These are phyloP conservation scores for Phalaenopsis hybrid DNA, from an alignment of 116 monocot genomes.

Conservation along the genomic window DNA sequence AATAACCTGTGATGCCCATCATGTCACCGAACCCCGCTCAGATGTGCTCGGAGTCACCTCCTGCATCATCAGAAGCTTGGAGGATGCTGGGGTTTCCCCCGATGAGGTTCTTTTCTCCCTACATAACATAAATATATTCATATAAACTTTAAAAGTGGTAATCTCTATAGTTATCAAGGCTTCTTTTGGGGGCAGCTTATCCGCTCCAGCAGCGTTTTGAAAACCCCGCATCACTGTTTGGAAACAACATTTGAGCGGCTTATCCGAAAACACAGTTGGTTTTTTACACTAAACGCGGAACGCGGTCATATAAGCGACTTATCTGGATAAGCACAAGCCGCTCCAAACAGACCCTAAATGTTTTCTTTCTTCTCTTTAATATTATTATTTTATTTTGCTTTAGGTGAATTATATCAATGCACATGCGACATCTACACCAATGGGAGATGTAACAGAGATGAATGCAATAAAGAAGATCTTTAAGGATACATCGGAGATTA, in stretches of 20 bases:
- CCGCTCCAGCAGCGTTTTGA: no score
- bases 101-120: slow-evolving; percentile 36
- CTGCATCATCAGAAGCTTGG: slow-evolving; percentile 41
- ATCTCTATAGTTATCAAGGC: no score
- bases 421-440: slow-evolving; percentile 74
- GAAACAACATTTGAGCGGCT: no score
- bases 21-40: slow-evolving; percentile 48
- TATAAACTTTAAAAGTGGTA: no score
- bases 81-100: slow-evolving; percentile 47
- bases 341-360: no score
- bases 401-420: slow-evolving; percentile 78
- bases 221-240: no score
- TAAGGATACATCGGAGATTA: slow-evolving; percentile 47
- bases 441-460: slow-evolving; percentile 68
- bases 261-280: no score
- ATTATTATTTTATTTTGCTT: slow-evolving; percentile 2
- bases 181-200: no score
- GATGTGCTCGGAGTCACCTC: slow-evolving; percentile 57
- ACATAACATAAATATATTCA: background rate
- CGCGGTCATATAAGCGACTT: no score
- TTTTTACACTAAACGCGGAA: no score
- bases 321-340: no score
- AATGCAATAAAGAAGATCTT: slow-evolving; percentile 66
- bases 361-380: no score
- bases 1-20: slow-evolving; percentile 54